Base-by-base conservation (phyloP, 108 stramenopile species). In the Thalassiosira profunda region DNA sequence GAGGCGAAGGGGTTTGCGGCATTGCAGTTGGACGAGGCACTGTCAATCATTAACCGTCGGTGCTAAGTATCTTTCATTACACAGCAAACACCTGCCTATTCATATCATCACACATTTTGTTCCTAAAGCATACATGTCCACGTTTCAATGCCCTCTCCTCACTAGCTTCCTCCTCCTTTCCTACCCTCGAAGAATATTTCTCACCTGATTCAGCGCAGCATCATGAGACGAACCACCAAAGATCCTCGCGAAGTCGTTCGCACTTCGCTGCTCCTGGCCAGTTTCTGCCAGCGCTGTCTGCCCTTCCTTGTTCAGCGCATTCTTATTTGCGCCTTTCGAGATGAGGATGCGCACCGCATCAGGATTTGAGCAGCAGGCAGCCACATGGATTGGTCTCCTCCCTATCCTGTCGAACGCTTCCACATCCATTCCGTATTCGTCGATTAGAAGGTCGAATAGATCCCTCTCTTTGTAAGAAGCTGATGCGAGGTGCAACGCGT, bases 11-110 rank as follows among this genome's bases (percentile, higher is more conserved):
- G 85, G 2, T 74, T 85, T 38, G 45, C 44, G 5, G 54, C 52
- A 21, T 49, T 88, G 43, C 72, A 81, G 0, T 42, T 94, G 38
- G 86, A 70, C 31, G 87, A 93, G 46, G 86, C 83, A 5, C 47
- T 94, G 34, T 88, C 86, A 0, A 83, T 94, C 37, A 51, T 94
- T 17, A 91, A 91, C 75, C 82, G 92, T 26, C 55, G 85, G 60
- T 58, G 43, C 6, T 56, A 35, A 68, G 37, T 49, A 54, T 20
- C n/a, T n/a, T n/a, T n/a, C n/a, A n/a, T n/a, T n/a, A n/a, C n/a
- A n/a, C n/a, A n/a, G n/a, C n/a, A n/a, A n/a, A n/a, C n/a, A n/a
- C n/a, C n/a, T n/a, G n/a, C n/a, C n/a, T n/a, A n/a, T n/a, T n/a
- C n/a, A n/a, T n/a, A n/a, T n/a, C n/a, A n/a, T n/a, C n/a, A n/a